Evolutionary conservation across 225 moss, liverwort and hornwort species (phyloP).

Genomic region (Antitrichia curtipendula): DNA sequence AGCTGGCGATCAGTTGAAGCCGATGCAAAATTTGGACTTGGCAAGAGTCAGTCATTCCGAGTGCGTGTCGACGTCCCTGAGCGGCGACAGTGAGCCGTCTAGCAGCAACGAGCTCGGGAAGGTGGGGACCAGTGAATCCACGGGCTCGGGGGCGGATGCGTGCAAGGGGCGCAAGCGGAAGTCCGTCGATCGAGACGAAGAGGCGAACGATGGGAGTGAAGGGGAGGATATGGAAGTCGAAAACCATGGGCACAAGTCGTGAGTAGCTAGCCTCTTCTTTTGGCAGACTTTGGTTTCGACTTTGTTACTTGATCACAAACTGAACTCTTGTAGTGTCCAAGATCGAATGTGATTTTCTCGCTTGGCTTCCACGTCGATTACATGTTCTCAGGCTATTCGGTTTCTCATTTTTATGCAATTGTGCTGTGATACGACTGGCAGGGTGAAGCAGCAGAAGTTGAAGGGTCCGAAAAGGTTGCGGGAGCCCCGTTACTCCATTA

Average conservation of each 20-base stretch:
- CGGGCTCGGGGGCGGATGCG: not conserved
- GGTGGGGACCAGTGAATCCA: not conserved
- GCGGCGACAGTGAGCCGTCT: conserved; percentile 7
- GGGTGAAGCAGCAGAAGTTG: conserved; percentile 14
- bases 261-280: not conserved
- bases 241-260: not conserved
- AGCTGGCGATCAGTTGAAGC: not conserved
- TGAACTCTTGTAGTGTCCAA: not conserved
- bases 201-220: not conserved
- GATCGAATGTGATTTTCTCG: not conserved
- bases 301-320: not conserved
- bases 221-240: conserved; percentile 1
- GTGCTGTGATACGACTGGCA: not conserved
- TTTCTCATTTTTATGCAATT: not conserved
- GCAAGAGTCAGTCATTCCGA: not conserved
- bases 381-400: not conserved
- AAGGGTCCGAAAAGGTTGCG: conserved; percentile 25
- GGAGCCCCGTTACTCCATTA: conserved; percentile 36
- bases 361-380: not conserved
- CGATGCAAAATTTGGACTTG: not conserved
- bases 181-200: not conserved
- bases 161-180: not conserved
- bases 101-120: conserved; percentile 10
- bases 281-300: not conserved
- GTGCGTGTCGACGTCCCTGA: not conserved